These are phyloP conservation scores for Neofusicoccum sp. DNA, from an alignment of 2,329 filamentous ascomycete species.

Conservation along the genomic window DNA sequence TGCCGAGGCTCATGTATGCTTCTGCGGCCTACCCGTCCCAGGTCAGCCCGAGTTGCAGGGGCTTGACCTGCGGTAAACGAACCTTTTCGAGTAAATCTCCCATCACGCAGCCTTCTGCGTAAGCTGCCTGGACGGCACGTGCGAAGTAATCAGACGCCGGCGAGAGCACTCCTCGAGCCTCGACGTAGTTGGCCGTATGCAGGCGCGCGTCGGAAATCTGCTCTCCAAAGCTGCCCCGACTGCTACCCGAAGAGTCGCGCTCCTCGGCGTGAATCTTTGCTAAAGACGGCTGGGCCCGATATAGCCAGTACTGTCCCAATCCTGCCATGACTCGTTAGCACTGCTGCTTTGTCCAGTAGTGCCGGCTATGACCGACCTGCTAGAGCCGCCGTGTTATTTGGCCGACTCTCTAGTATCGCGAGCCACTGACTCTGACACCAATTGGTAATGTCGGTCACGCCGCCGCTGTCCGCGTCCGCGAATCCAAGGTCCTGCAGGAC, in stretches of 20 bases:
- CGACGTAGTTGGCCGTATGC: conserved; percentile 47
- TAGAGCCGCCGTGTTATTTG: conserved; percentile 44
- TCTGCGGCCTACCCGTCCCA: conserved; percentile 45
- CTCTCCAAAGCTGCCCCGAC: conserved; percentile 29
- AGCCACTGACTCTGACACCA: conserved; percentile 53
- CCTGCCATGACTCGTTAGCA: conserved; percentile 46
- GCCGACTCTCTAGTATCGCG: conserved; percentile 44
- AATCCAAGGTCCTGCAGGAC: conserved; percentile 52
- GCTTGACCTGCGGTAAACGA: conserved; percentile 20
- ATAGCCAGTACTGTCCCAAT: conserved; percentile 52
- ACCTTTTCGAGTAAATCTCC: conserved; percentile 48
- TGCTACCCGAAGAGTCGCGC: conserved; percentile 35
- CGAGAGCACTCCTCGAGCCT: conserved; percentile 51
- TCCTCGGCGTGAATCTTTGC: conserved; percentile 50
- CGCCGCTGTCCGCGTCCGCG: conserved; percentile 47
- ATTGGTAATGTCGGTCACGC: conserved; percentile 46
- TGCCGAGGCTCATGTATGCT: conserved; percentile 53
- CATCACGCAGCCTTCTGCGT: conserved; percentile 35
- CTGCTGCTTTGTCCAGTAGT: conserved; percentile 36
- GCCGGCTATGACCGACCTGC: conserved; percentile 31
- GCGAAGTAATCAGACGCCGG: conserved; percentile 53
- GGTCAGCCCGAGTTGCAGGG: conserved; percentile 7
- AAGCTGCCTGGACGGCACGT: conserved; percentile 46
- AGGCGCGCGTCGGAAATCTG: conserved; percentile 29
- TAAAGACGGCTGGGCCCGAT: conserved; percentile 50